Percentiles rank a stretch among this genome's conserved stretches.
Evolutionary conservation across 768 basidiomycete genomes (phyloP).

Genomic region (Royoungia palumana): DNA sequence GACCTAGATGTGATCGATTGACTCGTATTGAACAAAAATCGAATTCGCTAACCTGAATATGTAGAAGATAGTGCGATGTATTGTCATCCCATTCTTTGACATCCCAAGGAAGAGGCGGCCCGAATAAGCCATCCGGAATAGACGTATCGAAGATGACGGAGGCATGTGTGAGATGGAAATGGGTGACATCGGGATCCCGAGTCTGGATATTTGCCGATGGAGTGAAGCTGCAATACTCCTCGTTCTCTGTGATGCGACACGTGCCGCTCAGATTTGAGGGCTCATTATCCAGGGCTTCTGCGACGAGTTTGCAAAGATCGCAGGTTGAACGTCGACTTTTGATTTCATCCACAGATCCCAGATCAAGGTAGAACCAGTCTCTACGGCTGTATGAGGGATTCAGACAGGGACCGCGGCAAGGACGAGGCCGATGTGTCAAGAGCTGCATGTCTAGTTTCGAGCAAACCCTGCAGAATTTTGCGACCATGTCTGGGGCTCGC

Average conservation of each 20-base stretch:
- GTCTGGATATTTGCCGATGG: not conserved
- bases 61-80: not conserved
- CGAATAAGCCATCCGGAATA: not conserved
- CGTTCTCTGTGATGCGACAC: not conserved
- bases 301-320: slow-evolving; percentile 12
- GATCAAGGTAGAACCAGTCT: not conserved
- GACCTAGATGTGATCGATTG: not conserved
- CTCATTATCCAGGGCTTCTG: slow-evolving; percentile 12
- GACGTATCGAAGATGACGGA: slow-evolving; percentile 2
- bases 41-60: slow-evolving; percentile 2
- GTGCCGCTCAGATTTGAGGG: slow-evolving; percentile 4
- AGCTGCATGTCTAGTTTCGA: slow-evolving; percentile 4
- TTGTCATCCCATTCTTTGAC: not conserved
- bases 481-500: not conserved
- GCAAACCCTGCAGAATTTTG: slow-evolving; percentile 5
- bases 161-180: slow-evolving; percentile 15
- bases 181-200: slow-evolving; percentile 4
- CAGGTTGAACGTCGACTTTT: slow-evolving; percentile 9
- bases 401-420: slow-evolving; percentile 3
- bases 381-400: not conserved
- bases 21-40: not conserved
- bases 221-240: slow-evolving; percentile 5
- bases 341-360: slow-evolving; percentile 15
- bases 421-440: not conserved
- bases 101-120: slow-evolving; percentile 13